phyloP scores from a whole-genome alignment of 768 basidiomycete genomes.

The Leucocoprinus leucothites region DNA sequence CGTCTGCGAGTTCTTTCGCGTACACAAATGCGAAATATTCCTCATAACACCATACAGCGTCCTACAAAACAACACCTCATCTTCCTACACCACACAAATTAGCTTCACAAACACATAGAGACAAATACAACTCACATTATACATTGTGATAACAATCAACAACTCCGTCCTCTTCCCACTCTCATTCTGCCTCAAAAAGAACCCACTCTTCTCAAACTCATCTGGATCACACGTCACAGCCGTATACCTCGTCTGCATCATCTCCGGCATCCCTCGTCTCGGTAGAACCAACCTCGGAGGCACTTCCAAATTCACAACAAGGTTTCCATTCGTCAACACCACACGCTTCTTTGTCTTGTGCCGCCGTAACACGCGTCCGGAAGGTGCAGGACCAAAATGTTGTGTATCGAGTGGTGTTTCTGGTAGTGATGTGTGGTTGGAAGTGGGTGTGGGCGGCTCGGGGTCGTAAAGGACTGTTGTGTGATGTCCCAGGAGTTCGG shows the following conservation, averaged over 20 bases:
- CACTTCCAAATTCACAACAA: conserved; percentile 81
- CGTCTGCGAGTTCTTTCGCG: conserved; percentile 86
- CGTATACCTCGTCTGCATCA: conserved; percentile 73
- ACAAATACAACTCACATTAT: conserved; percentile 60
- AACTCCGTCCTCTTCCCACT: conserved; percentile 80
- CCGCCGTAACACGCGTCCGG: conserved; percentile 72
- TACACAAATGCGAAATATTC: conserved; percentile 77
- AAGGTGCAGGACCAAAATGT: conserved; percentile 87
- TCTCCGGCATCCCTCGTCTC: conserved; percentile 67
- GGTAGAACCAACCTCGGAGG: conserved; percentile 83
- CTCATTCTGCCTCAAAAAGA: conserved; percentile 83
- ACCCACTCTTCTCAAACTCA: conserved; percentile 81
- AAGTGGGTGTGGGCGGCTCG: conserved; percentile 39
- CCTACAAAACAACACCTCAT: conserved; percentile 87
- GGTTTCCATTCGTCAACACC: conserved; percentile 81
- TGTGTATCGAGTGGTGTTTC: conserved; percentile 62
- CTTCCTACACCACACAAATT: conserved; percentile 48
- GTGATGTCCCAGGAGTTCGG: neutral
- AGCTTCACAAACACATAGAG: neutral
- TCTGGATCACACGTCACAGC: conserved; percentile 95
- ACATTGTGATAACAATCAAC: conserved; percentile 96
- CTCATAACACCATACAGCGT: conserved; percentile 95
- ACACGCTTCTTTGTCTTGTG: conserved; percentile 78
- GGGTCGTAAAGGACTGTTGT: conserved; percentile 37
- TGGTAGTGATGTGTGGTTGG: conserved; percentile 34